These are phyloP conservation scores for Lophiostoma macrostomum DNA, from an alignment of 495 filamentous ascomycete genomes.

Conservation along the genomic window DNA sequence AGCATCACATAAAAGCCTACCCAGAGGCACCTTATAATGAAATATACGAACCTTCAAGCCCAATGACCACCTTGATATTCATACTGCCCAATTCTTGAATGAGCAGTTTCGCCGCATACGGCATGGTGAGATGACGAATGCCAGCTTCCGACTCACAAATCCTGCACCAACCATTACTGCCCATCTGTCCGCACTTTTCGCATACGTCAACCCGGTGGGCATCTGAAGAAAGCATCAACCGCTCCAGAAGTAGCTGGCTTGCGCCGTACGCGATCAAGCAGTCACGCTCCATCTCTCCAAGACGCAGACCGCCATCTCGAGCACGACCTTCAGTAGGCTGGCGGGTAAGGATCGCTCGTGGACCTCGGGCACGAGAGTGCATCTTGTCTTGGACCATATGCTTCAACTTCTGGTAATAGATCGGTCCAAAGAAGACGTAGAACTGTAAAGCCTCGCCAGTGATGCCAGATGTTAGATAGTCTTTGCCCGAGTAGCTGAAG, in stretches of 20 bases:
- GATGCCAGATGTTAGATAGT: constrained; percentile 92
- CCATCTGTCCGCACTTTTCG: constrained; percentile 88
- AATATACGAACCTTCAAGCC: constrained; percentile 90
- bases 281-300: constrained; percentile 99
- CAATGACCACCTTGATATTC: constrained; percentile 86
- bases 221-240: constrained; percentile 91
- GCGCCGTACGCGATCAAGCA: constrained; percentile 91
- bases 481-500: constrained; percentile 94
- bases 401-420: constrained; percentile 99
- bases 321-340: constrained; percentile 97
- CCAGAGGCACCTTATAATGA: no score
- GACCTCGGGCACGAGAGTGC: constrained; percentile 90
- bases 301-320: constrained; percentile 82
- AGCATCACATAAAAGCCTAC: no score
- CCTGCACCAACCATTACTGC: constrained; percentile 88
- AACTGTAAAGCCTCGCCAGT: constrained; percentile 90
- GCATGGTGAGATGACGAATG: constrained; percentile 88
- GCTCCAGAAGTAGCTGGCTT: constrained; percentile 82
- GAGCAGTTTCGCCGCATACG: constrained; percentile 96
- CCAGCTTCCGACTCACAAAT: constrained; percentile 77
- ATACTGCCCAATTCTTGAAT: constrained; percentile 97
- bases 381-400: constrained; percentile 99
- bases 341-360: constrained; percentile 84
- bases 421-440: constrained; percentile 97
- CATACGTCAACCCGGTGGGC: constrained; percentile 89